Evolutionary conservation across 164 flowering plant species (phyloP).

Genomic region (Tinospora cordifolia): DNA sequence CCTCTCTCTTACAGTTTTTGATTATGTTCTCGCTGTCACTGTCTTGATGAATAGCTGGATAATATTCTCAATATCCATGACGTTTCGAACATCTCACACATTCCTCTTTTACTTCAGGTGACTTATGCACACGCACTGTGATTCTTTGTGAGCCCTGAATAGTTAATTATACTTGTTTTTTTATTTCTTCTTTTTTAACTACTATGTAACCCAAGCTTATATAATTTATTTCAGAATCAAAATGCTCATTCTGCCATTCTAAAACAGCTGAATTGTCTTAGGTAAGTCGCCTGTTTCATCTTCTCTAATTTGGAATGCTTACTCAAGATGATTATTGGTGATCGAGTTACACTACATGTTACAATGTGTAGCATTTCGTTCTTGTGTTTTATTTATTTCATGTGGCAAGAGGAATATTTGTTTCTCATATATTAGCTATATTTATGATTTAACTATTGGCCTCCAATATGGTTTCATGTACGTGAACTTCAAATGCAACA

Average conservation of each 20-base stretch:
- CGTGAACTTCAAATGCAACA: background rate
- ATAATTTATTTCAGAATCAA: constrained; percentile 57
- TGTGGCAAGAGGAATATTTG: background rate
- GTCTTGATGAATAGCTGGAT: constrained; percentile 46
- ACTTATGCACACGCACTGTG: constrained; percentile 19
- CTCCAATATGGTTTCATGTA: background rate
- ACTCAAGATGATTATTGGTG: background rate
- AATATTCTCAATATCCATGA: constrained; percentile 87
- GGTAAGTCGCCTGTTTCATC: constrained; percentile 36
- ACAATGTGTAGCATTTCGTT: too few species aligned
- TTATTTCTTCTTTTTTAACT: background rate
- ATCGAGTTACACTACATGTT: too few species aligned
- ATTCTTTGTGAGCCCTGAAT: constrained; percentile 4
- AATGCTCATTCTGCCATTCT: constrained; percentile 81
- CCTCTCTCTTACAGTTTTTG: background rate
- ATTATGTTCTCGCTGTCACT: constrained; percentile 6
- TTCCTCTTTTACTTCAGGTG: constrained; percentile 86
- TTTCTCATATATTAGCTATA: too few species aligned
- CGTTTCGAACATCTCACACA: constrained; percentile 97
- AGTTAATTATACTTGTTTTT: background rate
- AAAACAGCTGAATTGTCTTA: constrained; percentile 52
- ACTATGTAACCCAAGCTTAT: constrained; percentile 9
- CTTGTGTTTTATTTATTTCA: too few species aligned
- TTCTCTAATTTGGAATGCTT: background rate
- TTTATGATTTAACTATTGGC: too few species aligned